Conservation (phyloP, 2,329 filamentous ascomycete genomes). For the Waltergamsia citrina region DNA sequence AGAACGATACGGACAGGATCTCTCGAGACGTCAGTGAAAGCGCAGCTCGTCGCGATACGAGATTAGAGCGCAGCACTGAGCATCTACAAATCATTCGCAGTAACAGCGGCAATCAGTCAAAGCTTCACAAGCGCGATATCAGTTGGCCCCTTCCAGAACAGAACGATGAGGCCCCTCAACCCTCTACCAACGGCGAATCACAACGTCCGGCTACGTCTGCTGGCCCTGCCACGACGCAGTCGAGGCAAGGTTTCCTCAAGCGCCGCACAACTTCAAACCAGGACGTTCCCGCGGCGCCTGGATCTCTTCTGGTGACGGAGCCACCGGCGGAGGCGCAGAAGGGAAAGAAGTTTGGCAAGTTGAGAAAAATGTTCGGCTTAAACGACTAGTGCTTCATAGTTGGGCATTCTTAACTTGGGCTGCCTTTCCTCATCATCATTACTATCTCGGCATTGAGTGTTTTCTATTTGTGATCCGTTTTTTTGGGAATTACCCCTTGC, state of each 20-base stretch:
- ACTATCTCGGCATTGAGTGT: neutral
- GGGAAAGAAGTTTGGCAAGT: conserved; percentile 59
- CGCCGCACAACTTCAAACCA: conserved; percentile 25
- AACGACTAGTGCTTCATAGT: conserved; percentile 26
- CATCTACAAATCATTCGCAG: conserved; percentile 39
- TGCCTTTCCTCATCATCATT: neutral
- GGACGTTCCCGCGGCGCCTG: conserved; percentile 7
- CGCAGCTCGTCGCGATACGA: conserved; percentile 51
- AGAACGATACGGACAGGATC: conserved; percentile 38
- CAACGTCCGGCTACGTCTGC: conserved; percentile 24
- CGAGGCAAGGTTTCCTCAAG: conserved; percentile 20
- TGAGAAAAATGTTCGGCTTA: conserved; percentile 56
- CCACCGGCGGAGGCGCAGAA: conserved; percentile 11
- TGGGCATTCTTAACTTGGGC: neutral
- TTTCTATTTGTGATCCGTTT: neutral
- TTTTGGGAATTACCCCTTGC: neutral
- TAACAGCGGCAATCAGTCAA: conserved; percentile 13
- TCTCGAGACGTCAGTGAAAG: conserved; percentile 46
- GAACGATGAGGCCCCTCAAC: conserved; percentile 19
- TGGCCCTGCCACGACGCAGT: conserved; percentile 10
- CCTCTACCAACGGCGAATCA: conserved; percentile 11
- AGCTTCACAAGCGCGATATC: conserved; percentile 16
- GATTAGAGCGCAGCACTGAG: conserved; percentile 46
- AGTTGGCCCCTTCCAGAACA: conserved; percentile 23
- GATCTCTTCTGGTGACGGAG: too few relatives aligned